Percentiles rank a stretch among this genome's conserved stretches.
phyloP scores from a whole-genome alignment of 225 moss, liverwort and hornwort species.

The Polytrichum formosum region DNA sequence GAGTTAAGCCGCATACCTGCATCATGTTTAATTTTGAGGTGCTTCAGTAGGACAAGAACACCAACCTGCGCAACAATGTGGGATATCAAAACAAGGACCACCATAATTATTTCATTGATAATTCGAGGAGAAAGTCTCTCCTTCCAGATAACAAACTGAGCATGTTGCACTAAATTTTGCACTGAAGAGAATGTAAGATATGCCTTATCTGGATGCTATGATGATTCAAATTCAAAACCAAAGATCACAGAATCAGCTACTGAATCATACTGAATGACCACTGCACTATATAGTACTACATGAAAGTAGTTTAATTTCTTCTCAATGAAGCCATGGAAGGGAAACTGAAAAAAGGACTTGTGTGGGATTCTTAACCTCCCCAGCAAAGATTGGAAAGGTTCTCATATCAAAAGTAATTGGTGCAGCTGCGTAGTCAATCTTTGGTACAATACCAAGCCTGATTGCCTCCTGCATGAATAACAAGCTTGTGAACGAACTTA shows the following conservation, averaged over 20 bases:
- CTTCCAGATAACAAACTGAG: background rate
- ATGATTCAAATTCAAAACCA: too few relatives aligned
- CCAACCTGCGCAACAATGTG: slow-evolving; percentile 17
- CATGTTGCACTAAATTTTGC: background rate
- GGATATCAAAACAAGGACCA: background rate
- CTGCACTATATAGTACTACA: too few relatives aligned
- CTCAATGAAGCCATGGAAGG: too few relatives aligned
- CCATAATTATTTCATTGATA: background rate
- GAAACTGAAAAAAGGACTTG: background rate
- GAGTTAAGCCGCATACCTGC: slow-evolving; percentile 9
- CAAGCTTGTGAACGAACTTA: background rate
- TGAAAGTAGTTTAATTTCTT: too few relatives aligned
- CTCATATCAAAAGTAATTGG: slow-evolving; percentile 24
- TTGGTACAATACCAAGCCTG: slow-evolving; percentile 12
- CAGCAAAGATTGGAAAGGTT: slow-evolving; percentile 18
- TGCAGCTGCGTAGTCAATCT: slow-evolving; percentile 22
- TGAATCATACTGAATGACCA: too few relatives aligned
- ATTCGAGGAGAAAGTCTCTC: too few relatives aligned
- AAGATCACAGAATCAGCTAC: too few relatives aligned
- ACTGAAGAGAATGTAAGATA: slow-evolving; percentile 1
- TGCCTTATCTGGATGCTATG: background rate
- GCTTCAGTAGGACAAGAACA: slow-evolving; percentile 24
- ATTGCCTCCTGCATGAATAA: slow-evolving; percentile 19
- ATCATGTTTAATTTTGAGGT: slow-evolving; percentile 18
- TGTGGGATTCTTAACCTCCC: slow-evolving; percentile 19